These are phyloP conservation scores for Penicillium mononematosum DNA, from an alignment of 495 filamentous ascomycete genomes.

Conservation along the genomic window DNA sequence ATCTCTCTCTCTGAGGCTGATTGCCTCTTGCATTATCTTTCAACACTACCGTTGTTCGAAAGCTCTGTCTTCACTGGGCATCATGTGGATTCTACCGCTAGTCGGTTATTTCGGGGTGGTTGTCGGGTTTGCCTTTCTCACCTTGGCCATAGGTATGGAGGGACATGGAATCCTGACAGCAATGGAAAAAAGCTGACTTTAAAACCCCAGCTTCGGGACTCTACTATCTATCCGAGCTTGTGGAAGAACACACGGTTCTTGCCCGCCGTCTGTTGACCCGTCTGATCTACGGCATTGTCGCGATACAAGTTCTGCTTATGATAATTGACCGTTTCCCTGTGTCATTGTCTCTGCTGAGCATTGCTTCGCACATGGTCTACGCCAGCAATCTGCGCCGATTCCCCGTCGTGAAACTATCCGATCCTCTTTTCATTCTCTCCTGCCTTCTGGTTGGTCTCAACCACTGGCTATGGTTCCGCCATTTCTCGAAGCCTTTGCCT, in stretches of 20 bases:
- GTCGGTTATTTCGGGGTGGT: conserved; percentile 85
- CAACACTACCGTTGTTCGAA: background rate
- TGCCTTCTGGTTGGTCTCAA: conserved; percentile 87
- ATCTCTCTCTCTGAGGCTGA: background rate
- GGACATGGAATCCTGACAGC: conserved; percentile 3
- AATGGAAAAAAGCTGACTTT: conserved; percentile 15
- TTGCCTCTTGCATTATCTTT: conserved; percentile 3
- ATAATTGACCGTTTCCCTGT: conserved; percentile 84
- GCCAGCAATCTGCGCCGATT: conserved; percentile 85
- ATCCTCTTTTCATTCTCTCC: conserved; percentile 82
- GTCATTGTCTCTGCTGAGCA: conserved; percentile 66
- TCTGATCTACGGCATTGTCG: conserved; percentile 83
- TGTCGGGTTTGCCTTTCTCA: conserved; percentile 89
- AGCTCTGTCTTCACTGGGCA: conserved; percentile 15
- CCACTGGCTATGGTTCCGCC: conserved; percentile 94
- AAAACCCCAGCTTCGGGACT: conserved; percentile 76
- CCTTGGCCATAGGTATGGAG: conserved; percentile 78
- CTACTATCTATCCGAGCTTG: conserved; percentile 96
- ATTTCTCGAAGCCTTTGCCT: conserved; percentile 67
- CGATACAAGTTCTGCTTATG: conserved; percentile 68
- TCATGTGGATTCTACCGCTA: conserved; percentile 89
- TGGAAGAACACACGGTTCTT: conserved; percentile 94
- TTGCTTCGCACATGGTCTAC: conserved; percentile 83
- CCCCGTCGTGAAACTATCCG: conserved; percentile 82
- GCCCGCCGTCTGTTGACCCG: conserved; percentile 79